A percentile compares a stretch with the other conserved stretches of the same genome.
Conservation (phyloP, 2,329 filamentous ascomycete species). For the Trichoderma atrobrunneum region DNA sequence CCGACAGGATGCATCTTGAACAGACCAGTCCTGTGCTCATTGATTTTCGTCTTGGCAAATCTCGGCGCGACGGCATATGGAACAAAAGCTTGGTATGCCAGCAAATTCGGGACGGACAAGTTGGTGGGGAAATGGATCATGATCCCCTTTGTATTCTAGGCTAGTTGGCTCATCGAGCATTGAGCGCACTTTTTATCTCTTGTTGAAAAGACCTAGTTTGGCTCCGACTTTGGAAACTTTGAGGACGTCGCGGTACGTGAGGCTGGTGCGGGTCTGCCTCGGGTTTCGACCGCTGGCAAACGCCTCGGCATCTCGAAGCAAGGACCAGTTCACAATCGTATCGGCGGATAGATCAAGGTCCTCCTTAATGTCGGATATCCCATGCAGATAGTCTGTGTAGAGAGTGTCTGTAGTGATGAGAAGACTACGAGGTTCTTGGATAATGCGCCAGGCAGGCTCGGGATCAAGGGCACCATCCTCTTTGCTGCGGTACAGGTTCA, state of each 20-base stretch:
- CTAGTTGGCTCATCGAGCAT: constrained; percentile 6
- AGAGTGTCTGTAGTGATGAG: constrained; percentile 68
- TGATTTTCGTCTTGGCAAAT: constrained; percentile 74
- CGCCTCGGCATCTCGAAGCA: constrained; percentile 52
- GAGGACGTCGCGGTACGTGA: constrained; percentile 84
- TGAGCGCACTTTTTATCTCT: constrained; percentile 31
- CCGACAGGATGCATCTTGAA: constrained; percentile 66
- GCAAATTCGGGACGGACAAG: constrained; percentile 67
- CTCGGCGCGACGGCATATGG: constrained; percentile 76
- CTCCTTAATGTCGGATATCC: constrained; percentile 63
- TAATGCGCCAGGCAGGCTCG: constrained; percentile 54
- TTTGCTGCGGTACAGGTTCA: constrained; percentile 70
- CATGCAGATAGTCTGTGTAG: constrained; percentile 71
- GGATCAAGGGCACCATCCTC: constrained; percentile 56
- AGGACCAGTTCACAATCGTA: constrained; percentile 70
- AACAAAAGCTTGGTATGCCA: constrained; percentile 75
- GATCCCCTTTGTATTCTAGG: constrained; percentile 65
- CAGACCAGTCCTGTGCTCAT: constrained; percentile 65
- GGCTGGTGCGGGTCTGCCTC: constrained; percentile 63
- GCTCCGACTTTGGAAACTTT: constrained; percentile 72
- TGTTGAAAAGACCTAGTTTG: constrained; percentile 56
- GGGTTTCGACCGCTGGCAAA: constrained; percentile 53
- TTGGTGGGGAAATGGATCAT: constrained; percentile 69
- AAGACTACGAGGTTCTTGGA: constrained; percentile 82
- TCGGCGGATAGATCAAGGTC: constrained; percentile 62